A percentile compares a stretch with the other conserved stretches of the same genome.
These are phyloP conservation scores for Cryptosporidium ubiquitum DNA, from an alignment of 169 alveolate genomes.

Conservation along the genomic window DNA sequence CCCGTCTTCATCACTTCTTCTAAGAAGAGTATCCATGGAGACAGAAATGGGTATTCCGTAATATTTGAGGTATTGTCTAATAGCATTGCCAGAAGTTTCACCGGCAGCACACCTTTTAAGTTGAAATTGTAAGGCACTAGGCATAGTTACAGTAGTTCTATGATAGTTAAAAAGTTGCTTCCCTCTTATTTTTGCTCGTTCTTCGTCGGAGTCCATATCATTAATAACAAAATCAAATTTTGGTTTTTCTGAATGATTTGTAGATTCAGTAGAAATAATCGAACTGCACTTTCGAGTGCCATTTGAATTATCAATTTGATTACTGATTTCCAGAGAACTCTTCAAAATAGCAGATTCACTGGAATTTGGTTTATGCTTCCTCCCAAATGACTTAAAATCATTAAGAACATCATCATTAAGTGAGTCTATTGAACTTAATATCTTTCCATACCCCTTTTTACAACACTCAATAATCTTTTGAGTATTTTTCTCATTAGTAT, in stretches of 20 bases:
- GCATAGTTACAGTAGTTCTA: slow-evolving; percentile 48
- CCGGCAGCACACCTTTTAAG: slow-evolving; percentile 63
- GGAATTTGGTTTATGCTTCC: slow-evolving; percentile 17
- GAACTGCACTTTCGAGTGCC: background rate
- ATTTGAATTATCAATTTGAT: background rate
- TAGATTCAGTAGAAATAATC: background rate
- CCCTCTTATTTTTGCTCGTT: background rate
- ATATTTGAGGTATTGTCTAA: slow-evolving; percentile 28
- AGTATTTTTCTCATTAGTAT: background rate
- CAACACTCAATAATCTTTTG: slow-evolving; percentile 6
- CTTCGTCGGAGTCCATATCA: slow-evolving; percentile 6
- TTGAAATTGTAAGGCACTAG: slow-evolving; percentile 11
- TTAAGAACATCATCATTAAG: slow-evolving; percentile 11
- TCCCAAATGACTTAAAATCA: slow-evolving; percentile 19
- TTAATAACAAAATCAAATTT: slow-evolving; percentile 37
- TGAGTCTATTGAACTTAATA: background rate
- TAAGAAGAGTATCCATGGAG: slow-evolving; percentile 27
- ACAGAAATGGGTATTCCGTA: slow-evolving; percentile 51
- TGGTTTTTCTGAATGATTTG: background rate
- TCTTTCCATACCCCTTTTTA: slow-evolving; percentile 35
- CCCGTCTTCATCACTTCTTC: slow-evolving; percentile 72
- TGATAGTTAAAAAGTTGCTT: background rate
- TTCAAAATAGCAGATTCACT: slow-evolving; percentile 10
- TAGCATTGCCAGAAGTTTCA: slow-evolving; percentile 49
- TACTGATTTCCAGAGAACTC: background rate